Conservation (phyloP, 345 rosid species). For the Lepidium didymum region DNA sequence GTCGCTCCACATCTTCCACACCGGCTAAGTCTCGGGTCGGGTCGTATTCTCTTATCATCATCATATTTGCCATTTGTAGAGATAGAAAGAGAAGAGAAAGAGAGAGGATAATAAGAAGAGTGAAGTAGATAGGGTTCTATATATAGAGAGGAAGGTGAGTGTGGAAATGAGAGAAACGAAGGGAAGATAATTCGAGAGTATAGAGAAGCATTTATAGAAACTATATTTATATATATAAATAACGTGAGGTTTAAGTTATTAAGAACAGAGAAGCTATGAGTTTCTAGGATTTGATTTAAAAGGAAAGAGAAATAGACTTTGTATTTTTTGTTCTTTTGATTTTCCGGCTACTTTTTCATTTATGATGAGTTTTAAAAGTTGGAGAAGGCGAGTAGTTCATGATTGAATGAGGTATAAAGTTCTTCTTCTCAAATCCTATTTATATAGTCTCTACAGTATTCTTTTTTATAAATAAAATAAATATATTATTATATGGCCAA, state of each 20-base stretch:
- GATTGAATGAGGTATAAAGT: slow-evolving; percentile 23
- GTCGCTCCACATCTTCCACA: slow-evolving; percentile 75
- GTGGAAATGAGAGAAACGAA: not conserved
- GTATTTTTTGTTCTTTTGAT: not conserved
- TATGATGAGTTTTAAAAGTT: slow-evolving; percentile 27
- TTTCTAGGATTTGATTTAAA: slow-evolving; percentile 27
- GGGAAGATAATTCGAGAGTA: slow-evolving; percentile 1
- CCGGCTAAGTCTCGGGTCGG: slow-evolving; percentile 43
- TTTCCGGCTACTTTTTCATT: slow-evolving; percentile 10
- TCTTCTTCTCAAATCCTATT: slow-evolving; percentile 18
- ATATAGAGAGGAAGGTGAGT: slow-evolving; percentile 1
- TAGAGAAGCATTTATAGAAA: slow-evolving; percentile 21
- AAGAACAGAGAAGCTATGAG: slow-evolving; percentile 24
- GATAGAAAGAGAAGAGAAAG: not conserved
- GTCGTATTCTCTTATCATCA: slow-evolving; percentile 71
- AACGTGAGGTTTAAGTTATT: slow-evolving; percentile 31
- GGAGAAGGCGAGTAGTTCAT: slow-evolving; percentile 31
- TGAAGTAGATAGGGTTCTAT: slow-evolving; percentile 11
- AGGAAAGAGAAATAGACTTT: slow-evolving; percentile 1
- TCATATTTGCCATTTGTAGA: not conserved
- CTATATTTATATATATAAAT: slow-evolving; percentile 18
- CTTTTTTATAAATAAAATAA: not conserved
- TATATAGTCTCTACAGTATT: slow-evolving; percentile 11
- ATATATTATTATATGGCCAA: not conserved
- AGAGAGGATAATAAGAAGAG: not conserved